Conservation (phyloP, 2,329 filamentous ascomycete species). For the Sclerotinia sclerotiorum region DNA sequence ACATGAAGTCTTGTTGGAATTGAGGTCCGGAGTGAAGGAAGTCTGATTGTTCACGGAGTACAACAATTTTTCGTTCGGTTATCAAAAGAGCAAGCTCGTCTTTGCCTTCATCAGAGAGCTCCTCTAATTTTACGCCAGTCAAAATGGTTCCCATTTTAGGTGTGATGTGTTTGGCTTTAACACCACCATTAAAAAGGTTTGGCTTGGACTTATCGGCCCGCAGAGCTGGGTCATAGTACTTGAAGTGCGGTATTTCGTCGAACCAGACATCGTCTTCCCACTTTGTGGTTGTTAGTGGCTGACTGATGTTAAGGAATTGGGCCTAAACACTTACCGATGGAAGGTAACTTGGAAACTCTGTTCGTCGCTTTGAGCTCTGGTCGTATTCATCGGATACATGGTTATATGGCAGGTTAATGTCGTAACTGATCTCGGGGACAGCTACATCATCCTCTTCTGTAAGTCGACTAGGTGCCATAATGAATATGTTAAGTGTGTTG, state of each 20-base stretch:
- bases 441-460: conserved; percentile 26
- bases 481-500: conserved; percentile 1
- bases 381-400: conserved; percentile 42
- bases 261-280: conserved; percentile 49
- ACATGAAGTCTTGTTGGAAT: conserved; percentile 60
- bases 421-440: conserved; percentile 41
- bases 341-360: conserved; percentile 47
- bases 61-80: conserved; percentile 44
- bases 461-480: conserved; percentile 33
- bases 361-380: conserved; percentile 41
- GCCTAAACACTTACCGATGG: conserved; percentile 37
- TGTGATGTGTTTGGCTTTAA: conserved; percentile 58
- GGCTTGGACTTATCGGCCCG: conserved; percentile 64
- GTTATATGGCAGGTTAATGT: conserved; percentile 51
- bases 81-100: conserved; percentile 47
- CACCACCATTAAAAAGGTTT: conserved; percentile 58
- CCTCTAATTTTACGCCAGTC: conserved; percentile 44
- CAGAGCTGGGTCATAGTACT: conserved; percentile 48
- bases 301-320: not conserved
- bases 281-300: conserved; percentile 19
- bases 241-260: conserved; percentile 46
- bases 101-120: conserved; percentile 42
- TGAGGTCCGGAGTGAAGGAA: conserved; percentile 57
- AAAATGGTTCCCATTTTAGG: conserved; percentile 46
- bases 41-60: conserved; percentile 54